Base-by-base conservation (phyloP, 202 grass and related monocot genomes). In the Setaria viridis region DNA sequence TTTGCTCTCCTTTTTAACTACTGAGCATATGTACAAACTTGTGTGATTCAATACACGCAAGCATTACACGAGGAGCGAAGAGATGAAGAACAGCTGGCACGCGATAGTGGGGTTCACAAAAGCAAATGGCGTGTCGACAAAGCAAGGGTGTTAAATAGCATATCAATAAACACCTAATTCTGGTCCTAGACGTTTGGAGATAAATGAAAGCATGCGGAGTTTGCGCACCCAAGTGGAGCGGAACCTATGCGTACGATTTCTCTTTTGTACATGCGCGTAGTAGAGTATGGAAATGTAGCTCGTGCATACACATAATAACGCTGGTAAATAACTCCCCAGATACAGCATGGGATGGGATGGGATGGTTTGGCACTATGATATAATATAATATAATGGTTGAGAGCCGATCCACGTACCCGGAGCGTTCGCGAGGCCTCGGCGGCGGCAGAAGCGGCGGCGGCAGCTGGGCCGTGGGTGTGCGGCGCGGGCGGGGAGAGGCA, bases 401-500 rank as follows among this genome's bases (percentile, higher is more conserved):
- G 39, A 41, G 39, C 39, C 39, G 39, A 41, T 41, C 39, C 39
- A 41, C 39, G 84, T 48, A 99, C 96, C 91, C 96, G 91, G 74
- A 99, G 91, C 2, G 88, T 94, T 84, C 90, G 91, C 43, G 93
- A 85, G 5, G 91, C 96, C 75, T 98, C 91, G 42, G 89, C 81
- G 47, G 88, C 86, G 66, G 89, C 84, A 30, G 89, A 81, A 4
- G 93, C 90, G 14, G 91, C 81, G 15, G 85, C 85, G 7, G 86
- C 83, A 7, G 93, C 76, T 78, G 90, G 85, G 49, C 84, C 93
- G 74, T 99, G 93, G 70, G 79, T 90, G 78, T 94, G 93, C 15
- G 90, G 80, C 3, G 96, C 82, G 46, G 90, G 88, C 46, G 93
- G 93, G 14, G 93, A 99, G 81, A 99, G 92, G 87, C 97, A 99